Evolutionary conservation across 2,329 filamentous ascomycete genomes (phyloP), one percentile per base, ranked within the genome.

Genomic region (Tolypocladium tropicale): DNA sequence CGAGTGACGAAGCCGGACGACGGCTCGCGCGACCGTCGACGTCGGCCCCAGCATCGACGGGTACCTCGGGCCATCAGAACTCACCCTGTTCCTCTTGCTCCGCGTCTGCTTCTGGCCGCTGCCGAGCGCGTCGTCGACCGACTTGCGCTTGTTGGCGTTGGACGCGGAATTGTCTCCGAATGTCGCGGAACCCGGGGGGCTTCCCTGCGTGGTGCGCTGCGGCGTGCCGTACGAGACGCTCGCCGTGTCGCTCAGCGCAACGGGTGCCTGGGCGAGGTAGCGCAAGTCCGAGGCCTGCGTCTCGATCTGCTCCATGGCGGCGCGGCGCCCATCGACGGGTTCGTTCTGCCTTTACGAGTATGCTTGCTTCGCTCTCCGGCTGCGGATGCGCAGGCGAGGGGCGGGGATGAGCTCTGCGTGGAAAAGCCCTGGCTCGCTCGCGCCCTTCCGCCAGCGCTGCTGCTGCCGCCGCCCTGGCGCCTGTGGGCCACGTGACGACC

Each of bases 71-170:
- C 10, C 28, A 4, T 33, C 18, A 21, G 18, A 10, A 76, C 77
- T 70, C 62, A 81, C 78, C 65, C 81, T 71, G 61, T 84, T 84
- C 57, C 81, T 76, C 66, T 84, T 84, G 67, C 79, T 83, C 62
- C 81, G 71, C 68, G 81, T 80, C 70, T 80, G 78, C 67, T 78
- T 80, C 67, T 78, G 79, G 21, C 68, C 63, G 16, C 61, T 58
- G 21, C 60, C 61, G 16, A 61, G 62, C 0, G 70, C 74, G 41
- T 78, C 77, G 39, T 76, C 74, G 11, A 73, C 66, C 18, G 70
- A 70, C 67, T 73, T 72, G 55, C 68, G 68, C 67, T 70, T 72
- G 60, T 59, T 69, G 61, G 61, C 59, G 59, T 59, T 65, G 55
- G 58, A 62, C 52, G 76, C 75, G 76, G 76, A 77, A 78, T 77